Percentiles rank a stretch among this genome's conserved stretches.
Conservation (phyloP, 106 monocot species). For the Alisma plantagoaquatica region DNA sequence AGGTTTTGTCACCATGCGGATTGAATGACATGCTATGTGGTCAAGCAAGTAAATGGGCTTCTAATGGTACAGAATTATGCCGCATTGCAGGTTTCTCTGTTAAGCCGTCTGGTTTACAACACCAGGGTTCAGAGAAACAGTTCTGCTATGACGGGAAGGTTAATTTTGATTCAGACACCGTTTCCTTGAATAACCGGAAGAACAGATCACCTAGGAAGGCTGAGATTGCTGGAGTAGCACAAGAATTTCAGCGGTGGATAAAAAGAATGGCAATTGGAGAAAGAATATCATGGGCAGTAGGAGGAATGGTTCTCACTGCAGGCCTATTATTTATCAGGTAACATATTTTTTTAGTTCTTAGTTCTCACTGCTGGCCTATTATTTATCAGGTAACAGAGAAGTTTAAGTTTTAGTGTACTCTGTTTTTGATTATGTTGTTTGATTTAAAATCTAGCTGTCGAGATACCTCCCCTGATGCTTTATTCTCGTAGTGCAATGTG, state of each 20-base stretch:
- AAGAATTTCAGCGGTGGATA: constrained; percentile 53
- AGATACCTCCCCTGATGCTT: too few relatives aligned
- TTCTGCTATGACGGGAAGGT: constrained; percentile 87
- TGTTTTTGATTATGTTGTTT: too few relatives aligned
- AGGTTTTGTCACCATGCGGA: constrained; percentile 90
- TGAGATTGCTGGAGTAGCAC: constrained; percentile 11
- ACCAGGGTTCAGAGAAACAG: constrained; percentile 22
- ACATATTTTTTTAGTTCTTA: too few relatives aligned
- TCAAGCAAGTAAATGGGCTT: constrained; percentile 65
- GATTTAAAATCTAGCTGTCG: too few relatives aligned
- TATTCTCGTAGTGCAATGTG: too few relatives aligned
- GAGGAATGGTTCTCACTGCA: constrained; percentile 82
- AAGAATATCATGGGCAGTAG: constrained; percentile 79
- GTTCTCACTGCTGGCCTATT: too few relatives aligned
- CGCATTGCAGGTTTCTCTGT: constrained; percentile 74
- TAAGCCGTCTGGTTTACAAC: constrained; percentile 12
- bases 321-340: constrained; percentile 72
- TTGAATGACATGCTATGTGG: constrained; percentile 82
- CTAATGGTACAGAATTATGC: constrained; percentile 96
- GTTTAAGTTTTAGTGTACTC: too few relatives aligned
- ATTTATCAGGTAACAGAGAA: too few relatives aligned
- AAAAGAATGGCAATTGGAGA: constrained; percentile 28
- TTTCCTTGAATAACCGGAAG: constrained; percentile 52
- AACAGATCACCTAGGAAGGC: constrained; percentile 7
- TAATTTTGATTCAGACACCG: constrained; percentile 49